phyloP scores from a whole-genome alignment of 371 early-diverging fungal genomes.

The Nematocida ausubeli region DNA sequence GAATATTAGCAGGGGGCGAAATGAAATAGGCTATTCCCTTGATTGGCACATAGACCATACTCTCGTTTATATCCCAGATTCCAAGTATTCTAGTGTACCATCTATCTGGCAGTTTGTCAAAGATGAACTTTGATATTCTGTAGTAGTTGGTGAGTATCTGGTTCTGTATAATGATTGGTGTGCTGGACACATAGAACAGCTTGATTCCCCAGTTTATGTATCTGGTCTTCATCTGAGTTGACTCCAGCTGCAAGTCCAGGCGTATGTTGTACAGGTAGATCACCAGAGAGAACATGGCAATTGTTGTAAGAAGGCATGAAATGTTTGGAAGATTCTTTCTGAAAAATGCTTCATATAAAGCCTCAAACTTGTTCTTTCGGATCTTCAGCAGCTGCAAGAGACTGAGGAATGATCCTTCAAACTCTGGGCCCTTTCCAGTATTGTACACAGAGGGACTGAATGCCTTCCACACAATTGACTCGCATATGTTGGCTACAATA shows the following conservation, averaged over 20 bases:
- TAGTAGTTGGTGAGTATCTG: slow-evolving; percentile 87
- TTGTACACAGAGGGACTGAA: slow-evolving; percentile 89
- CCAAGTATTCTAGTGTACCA: slow-evolving; percentile 85
- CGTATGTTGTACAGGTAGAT: slow-evolving; percentile 98
- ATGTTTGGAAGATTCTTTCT: slow-evolving; percentile 90
- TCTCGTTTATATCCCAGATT: slow-evolving; percentile 77
- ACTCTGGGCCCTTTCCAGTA: slow-evolving; percentile 93
- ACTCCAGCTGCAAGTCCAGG: slow-evolving; percentile 94
- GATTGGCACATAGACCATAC: slow-evolving; percentile 79
- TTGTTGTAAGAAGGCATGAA: slow-evolving; percentile 81
- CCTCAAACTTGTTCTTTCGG: slow-evolving; percentile 89
- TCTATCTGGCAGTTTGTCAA: slow-evolving; percentile 84
- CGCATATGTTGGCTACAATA: slow-evolving; percentile 97
- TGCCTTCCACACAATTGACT: slow-evolving; percentile 96
- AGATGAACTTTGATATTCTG: slow-evolving; percentile 88
- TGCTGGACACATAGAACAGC: slow-evolving; percentile 97
- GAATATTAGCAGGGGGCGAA: slow-evolving; percentile 81
- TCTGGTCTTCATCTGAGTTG: slow-evolving; percentile 86
- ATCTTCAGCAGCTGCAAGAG: slow-evolving; percentile 86
- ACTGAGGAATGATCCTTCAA: slow-evolving; percentile 92
- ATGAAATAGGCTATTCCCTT: slow-evolving; percentile 93
- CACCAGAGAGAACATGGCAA: slow-evolving; percentile 82
- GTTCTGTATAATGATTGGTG: slow-evolving; percentile 98
- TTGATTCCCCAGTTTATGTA: slow-evolving; percentile 93
- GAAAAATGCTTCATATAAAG: slow-evolving; percentile 93